Evolutionary conservation across 176 grass and related monocot genomes (phyloP).

Genomic region (Eragrostis curvula): DNA sequence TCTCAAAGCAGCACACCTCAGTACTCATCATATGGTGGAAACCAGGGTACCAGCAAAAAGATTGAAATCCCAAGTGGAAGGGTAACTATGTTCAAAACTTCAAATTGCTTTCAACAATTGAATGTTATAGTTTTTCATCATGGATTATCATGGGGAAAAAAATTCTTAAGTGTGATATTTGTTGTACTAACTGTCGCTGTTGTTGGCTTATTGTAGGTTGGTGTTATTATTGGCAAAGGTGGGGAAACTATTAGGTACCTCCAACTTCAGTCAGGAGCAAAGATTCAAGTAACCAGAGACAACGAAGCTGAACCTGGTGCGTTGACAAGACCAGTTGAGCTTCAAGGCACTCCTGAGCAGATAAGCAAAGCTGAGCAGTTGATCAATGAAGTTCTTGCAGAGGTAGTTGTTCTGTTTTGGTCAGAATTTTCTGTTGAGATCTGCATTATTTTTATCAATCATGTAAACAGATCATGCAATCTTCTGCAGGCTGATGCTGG

Average conservation of each 20-base stretch:
- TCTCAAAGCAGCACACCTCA: conserved; percentile 59
- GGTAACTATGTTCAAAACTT: conserved; percentile 39
- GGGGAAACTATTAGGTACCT: conserved; percentile 92
- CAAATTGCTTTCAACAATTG: background rate
- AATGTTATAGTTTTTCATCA: background rate
- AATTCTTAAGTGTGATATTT: conserved; percentile 9
- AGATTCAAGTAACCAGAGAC: conserved; percentile 95
- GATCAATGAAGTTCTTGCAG: conserved; percentile 83
- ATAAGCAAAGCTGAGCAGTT: conserved; percentile 89
- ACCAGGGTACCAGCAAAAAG: conserved; percentile 77
- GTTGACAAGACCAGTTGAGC: conserved; percentile 69
- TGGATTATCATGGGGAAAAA: too few relatives aligned
- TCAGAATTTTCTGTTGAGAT: background rate
- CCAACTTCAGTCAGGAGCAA: conserved; percentile 88
- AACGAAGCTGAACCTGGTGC: conserved; percentile 82
- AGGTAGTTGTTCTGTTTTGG: conserved; percentile 45
- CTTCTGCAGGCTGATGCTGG: conserved; percentile 77
- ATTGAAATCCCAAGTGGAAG: conserved; percentile 95
- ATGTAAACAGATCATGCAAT: conserved; percentile 7
- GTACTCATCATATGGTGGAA: conserved; percentile 76
- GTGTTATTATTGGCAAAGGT: conserved; percentile 94
- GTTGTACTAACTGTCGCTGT: background rate
- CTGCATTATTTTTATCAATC: background rate
- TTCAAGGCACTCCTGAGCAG: conserved; percentile 86
- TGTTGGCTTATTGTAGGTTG: conserved; percentile 59